Base-by-base conservation (phyloP, 306 rosid genomes). In the Vigna mungo region DNA sequence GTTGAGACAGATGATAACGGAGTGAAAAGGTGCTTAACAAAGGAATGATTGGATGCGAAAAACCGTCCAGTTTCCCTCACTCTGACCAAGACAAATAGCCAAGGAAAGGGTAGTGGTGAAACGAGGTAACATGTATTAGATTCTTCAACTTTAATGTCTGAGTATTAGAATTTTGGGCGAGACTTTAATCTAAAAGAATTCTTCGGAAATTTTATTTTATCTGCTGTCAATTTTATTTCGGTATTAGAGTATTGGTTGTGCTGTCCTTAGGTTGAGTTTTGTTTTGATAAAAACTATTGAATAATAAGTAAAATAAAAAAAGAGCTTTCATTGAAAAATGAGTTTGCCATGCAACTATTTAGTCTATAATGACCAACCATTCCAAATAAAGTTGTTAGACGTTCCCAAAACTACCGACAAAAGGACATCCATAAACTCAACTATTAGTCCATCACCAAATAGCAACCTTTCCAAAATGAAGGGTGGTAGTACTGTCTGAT, bases 1-100 rank as follows among this genome's bases (percentile, higher is more conserved):
- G 67, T 43, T 56, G 72, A 25, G 68, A 84, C 51, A 72, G 81
- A 72, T 75, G 82, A 76, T 9, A 61, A 51, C 25, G 54, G 58
- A 55, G 69, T 75, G 61, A 72, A 68, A 61, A 23, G 80, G 58
- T 68, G 34, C 46, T 70, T 32, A 70, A 51, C 68, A 54, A 23
- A 69, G 77, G 59, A 53, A 78, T 34, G 77, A 23, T n/a, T 61
- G 48, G 32, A 55, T 37, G 83, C 37, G 70, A 56, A 69, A 74
- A 52, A 44, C 25, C 2, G n/a, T 11, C 30, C 54, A 13, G 3
- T 9, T 21, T 52, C 43, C 81, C 67, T 83, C 47, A 30, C 65
- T 78, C 75, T 9, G 55, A 25, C 53, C 20, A 23, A 61, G 21
- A 44, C 62, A 62, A 69, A 49, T 76, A 25, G 20, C 47, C 34